A percentile compares a stretch with the other conserved stretches of the same genome.
These are phyloP conservation scores for Bipolaris sorokiniana DNA, from an alignment of 2,329 filamentous ascomycete genomes.

Conservation along the genomic window DNA sequence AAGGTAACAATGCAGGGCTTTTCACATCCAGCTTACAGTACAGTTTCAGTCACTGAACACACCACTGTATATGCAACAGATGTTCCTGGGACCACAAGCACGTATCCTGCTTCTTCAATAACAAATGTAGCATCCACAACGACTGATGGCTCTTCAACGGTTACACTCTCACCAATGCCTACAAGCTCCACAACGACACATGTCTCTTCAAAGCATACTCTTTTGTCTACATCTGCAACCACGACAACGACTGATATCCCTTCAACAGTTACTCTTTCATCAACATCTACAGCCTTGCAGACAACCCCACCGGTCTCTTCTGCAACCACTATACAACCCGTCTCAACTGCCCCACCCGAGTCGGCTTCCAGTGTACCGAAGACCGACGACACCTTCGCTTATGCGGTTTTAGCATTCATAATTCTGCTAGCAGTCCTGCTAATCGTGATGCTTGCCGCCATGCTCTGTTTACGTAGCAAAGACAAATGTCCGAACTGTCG, in stretches of 20 bases:
- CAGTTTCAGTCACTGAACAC: constrained; percentile 6
- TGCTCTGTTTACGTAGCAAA: constrained; percentile 12
- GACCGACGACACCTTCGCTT: constrained; percentile 11
- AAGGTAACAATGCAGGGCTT: neutral
- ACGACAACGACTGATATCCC: no score
- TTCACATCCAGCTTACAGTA: neutral
- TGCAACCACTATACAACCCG: neutral
- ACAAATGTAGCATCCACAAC: neutral
- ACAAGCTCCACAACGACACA: no score
- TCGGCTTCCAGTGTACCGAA: neutral
- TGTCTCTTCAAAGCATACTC: no score
- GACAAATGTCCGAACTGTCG: constrained; percentile 16
- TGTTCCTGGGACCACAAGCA: neutral
- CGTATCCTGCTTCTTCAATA: neutral
- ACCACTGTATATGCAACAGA: constrained; percentile 7
- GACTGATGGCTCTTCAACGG: neutral
- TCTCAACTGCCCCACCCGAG: neutral
- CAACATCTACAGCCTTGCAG: neutral
- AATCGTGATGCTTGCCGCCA: constrained; percentile 1
- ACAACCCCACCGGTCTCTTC: neutral
- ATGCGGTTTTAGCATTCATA: constrained; percentile 1
- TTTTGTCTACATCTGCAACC: no score
- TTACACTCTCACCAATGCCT: neutral
- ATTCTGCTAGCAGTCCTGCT: constrained; percentile 8
- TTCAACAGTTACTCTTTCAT: neutral